Percentiles rank a stretch among this genome's conserved stretches.
Evolutionary conservation across 1,284 basidiomycete species (phyloP).

Genomic region (Laetiporus sulphureus): DNA sequence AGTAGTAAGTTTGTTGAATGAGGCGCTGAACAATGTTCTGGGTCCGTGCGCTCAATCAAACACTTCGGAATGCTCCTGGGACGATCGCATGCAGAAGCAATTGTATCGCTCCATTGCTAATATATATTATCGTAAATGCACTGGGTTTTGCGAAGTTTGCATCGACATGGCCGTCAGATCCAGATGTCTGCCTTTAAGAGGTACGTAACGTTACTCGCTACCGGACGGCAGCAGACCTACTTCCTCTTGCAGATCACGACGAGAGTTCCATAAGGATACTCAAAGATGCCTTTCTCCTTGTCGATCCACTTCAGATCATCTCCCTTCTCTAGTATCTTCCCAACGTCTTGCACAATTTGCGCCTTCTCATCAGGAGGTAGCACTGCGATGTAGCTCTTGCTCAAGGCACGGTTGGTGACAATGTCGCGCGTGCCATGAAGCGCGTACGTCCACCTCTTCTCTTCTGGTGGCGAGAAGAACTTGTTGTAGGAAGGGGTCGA

Average conservation of each 20-base stretch:
- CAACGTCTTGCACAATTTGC: slow-evolving; percentile 40
- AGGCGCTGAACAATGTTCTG: too few relatives aligned
- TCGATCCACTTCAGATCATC: slow-evolving; percentile 43
- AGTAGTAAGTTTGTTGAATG: too few relatives aligned
- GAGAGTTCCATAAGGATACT: slow-evolving; percentile 49
- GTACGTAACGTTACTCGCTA: too few relatives aligned
- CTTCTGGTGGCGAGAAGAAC: slow-evolving; percentile 47
- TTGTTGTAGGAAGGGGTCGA: slow-evolving; percentile 45
- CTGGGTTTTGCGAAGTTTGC: too few relatives aligned
- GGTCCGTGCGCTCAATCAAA: too few relatives aligned
- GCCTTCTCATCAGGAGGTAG: slow-evolving; percentile 47
- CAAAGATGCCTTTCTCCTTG: slow-evolving; percentile 39
- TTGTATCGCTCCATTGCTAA: too few relatives aligned
- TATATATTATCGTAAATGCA: not conserved
- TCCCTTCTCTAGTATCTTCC: slow-evolving; percentile 39
- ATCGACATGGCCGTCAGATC: too few relatives aligned
- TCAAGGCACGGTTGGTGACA: slow-evolving; percentile 54
- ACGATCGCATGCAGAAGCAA: too few relatives aligned
- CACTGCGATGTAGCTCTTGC: slow-evolving; percentile 70
- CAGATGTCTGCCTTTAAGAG: too few relatives aligned
- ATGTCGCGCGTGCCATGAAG: slow-evolving; percentile 43
- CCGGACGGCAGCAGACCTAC: slow-evolving; percentile 17
- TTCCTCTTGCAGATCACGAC: slow-evolving; percentile 38
- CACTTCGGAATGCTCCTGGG: too few relatives aligned
- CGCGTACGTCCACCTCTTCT: slow-evolving; percentile 43